A percentile compares a stretch with the other conserved stretches of the same genome.
Conservation (phyloP, 805 yeast genomes). For the Scheffersomyces lignosus region DNA sequence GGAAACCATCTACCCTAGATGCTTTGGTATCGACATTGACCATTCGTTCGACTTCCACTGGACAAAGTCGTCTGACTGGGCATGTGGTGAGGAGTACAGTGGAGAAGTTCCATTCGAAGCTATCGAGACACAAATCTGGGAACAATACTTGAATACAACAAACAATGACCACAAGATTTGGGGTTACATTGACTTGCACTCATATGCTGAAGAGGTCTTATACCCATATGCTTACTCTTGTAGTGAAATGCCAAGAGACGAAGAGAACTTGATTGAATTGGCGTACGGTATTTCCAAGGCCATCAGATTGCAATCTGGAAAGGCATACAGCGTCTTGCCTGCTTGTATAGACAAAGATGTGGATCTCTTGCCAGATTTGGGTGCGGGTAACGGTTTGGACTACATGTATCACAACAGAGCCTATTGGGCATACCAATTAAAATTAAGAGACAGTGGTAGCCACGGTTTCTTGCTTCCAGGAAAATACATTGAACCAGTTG, state of each 20-base stretch:
- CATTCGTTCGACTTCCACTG: slow-evolving; percentile 80
- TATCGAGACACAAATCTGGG: slow-evolving; percentile 39
- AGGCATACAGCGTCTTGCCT: slow-evolving; percentile 64
- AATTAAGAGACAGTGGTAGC: slow-evolving; percentile 76
- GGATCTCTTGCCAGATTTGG: slow-evolving; percentile 70
- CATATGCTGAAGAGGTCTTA: slow-evolving; percentile 80
- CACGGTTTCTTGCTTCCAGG: slow-evolving; percentile 82
- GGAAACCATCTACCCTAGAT: slow-evolving; percentile 58
- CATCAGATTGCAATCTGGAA: slow-evolving; percentile 63
- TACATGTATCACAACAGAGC: slow-evolving; percentile 83
- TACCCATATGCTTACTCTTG: slow-evolving; percentile 86
- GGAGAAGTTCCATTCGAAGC: slow-evolving; percentile 73
- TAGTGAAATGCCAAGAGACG: slow-evolving; percentile 69
- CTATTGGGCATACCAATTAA: slow-evolving; percentile 80
- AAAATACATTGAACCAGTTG: slow-evolving; percentile 71
- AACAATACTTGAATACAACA: slow-evolving; percentile 31
- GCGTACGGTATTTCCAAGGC: slow-evolving; percentile 81
- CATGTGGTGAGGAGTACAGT: slow-evolving; percentile 81
- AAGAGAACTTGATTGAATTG: slow-evolving; percentile 75
- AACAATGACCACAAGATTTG: slow-evolving; percentile 61
- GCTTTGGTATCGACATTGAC: slow-evolving; percentile 85
- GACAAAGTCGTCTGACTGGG: slow-evolving; percentile 57
- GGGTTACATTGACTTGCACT: slow-evolving; percentile 82
- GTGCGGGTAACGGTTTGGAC: slow-evolving; percentile 79
- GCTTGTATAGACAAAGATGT: slow-evolving; percentile 81